Evolutionary conservation across 352 stramenopile species (phyloP).

Genomic region (Globisporangium polare): DNA sequence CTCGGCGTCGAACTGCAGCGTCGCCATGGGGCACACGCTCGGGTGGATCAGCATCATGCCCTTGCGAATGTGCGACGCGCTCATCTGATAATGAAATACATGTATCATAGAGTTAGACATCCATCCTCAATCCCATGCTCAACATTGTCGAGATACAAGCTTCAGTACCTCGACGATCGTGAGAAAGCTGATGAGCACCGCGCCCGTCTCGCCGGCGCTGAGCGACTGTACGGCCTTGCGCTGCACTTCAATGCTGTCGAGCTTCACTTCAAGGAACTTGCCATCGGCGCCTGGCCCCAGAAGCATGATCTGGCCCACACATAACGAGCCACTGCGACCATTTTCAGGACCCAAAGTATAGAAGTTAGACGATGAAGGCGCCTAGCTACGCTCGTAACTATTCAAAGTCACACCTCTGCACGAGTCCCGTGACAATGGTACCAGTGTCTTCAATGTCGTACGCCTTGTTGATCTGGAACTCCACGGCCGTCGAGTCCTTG

Average conservation of each 20-base stretch:
- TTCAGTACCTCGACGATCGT: slow-evolving; percentile 24
- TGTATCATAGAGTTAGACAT: background rate
- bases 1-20: slow-evolving; percentile 14
- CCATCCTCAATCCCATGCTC: background rate
- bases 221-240: slow-evolving; percentile 55
- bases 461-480: slow-evolving; percentile 79
- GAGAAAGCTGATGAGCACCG: slow-evolving; percentile 52
- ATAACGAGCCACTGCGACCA: slow-evolving; percentile 45
- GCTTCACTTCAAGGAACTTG: slow-evolving; percentile 55
- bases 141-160: background rate
- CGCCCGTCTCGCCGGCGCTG: slow-evolving; percentile 64
- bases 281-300: slow-evolving; percentile 55
- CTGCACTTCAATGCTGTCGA: slow-evolving; percentile 82
- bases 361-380: background rate
- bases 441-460: slow-evolving; percentile 72
- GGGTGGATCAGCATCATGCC: slow-evolving; percentile 16
- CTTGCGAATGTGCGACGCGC: slow-evolving; percentile 40
- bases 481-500: slow-evolving; percentile 40
- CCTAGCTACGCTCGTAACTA: too few relatives aligned
- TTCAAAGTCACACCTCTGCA: slow-evolving; percentile 32
- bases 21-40: slow-evolving; percentile 14
- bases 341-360: background rate
- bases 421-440: slow-evolving; percentile 65
- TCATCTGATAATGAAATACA: slow-evolving; percentile 5
- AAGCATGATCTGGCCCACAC: slow-evolving; percentile 58